phyloP scores from a whole-genome alignment of 2,329 filamentous ascomycete species.

The Colletotrichum tofieldiae region DNA sequence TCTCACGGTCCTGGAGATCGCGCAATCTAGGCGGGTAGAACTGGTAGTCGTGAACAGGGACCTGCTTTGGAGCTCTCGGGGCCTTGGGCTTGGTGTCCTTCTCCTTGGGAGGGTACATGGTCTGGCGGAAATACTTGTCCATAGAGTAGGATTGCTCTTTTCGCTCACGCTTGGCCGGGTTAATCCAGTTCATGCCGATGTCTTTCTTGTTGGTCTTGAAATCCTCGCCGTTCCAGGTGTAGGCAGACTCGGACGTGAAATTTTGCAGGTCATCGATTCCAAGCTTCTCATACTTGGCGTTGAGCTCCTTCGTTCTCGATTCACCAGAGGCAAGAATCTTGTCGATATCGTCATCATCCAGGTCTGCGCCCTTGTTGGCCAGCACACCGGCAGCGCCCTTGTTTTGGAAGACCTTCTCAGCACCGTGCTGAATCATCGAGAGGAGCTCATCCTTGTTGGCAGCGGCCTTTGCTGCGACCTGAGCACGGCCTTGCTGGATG shows the following conservation, averaged over 20 bases:
- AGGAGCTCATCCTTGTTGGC: conserved; percentile 97
- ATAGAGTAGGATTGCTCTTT: conserved; percentile 99
- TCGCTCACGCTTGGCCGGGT: conserved; percentile 96
- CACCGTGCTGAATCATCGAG: conserved; percentile 98
- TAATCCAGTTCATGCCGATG: conserved; percentile 96
- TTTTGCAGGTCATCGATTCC: conserved; percentile 98
- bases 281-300: conserved; percentile 95
- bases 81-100: conserved; percentile 94
- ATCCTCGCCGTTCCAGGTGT: conserved; percentile 98
- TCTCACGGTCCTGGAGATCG: conserved; percentile 96
- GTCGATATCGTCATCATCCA: conserved; percentile 94
- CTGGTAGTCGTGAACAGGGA: conserved; percentile 94
- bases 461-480: conserved; percentile 90
- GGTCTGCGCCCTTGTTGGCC: conserved; percentile 71
- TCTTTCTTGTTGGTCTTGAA: conserved; percentile 95
- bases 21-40: conserved; percentile 90
- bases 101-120: conserved; percentile 84
- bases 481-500: conserved; percentile 96
- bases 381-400: conserved; percentile 77
- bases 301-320: conserved; percentile 89
- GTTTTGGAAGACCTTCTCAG: conserved; percentile 90
- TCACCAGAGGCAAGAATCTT: conserved; percentile 89
- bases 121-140: conserved; percentile 97
- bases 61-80: conserved; percentile 94
- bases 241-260: conserved; percentile 96